Conservation (phyloP, 371 early-diverging fungal species). For the Lichtheimia corymbifera region DNA sequence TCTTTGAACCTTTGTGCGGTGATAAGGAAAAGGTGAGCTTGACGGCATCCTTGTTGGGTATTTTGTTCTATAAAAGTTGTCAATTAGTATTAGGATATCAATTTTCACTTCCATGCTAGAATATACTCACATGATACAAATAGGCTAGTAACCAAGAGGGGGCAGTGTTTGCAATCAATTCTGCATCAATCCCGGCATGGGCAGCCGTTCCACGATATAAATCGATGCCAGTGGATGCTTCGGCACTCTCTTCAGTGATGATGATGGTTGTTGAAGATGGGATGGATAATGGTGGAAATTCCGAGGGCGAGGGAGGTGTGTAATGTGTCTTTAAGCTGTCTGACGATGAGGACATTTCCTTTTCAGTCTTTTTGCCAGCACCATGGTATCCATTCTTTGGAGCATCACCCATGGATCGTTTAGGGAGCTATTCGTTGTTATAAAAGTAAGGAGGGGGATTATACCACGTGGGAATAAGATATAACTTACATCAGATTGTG, state of each 20-base stretch:
- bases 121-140: slow-evolving; percentile 53
- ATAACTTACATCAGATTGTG: neutral
- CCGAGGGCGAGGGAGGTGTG: slow-evolving; percentile 46
- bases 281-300: slow-evolving; percentile 64
- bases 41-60: slow-evolving; percentile 69
- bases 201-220: slow-evolving; percentile 74
- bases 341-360: too few species aligned
- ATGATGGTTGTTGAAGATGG: slow-evolving; percentile 72
- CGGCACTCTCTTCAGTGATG: slow-evolving; percentile 79
- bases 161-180: slow-evolving; percentile 39
- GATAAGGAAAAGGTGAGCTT: slow-evolving; percentile 85
- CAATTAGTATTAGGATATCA: neutral
- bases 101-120: neutral
- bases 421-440: too few species aligned
- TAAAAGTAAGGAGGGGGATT: too few species aligned
- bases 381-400: too few species aligned
- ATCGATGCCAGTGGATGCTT: slow-evolving; percentile 77
- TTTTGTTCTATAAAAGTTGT: slow-evolving; percentile 51
- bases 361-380: too few species aligned
- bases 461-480: too few species aligned
- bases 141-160: slow-evolving; percentile 69
- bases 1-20: slow-evolving; percentile 59
- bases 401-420: too few species aligned
- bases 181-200: slow-evolving; percentile 51
- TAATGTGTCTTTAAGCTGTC: neutral